Evolutionary conservation across 805 yeast genomes (phyloP).

Genomic region (Lipomyces anomalus): DNA sequence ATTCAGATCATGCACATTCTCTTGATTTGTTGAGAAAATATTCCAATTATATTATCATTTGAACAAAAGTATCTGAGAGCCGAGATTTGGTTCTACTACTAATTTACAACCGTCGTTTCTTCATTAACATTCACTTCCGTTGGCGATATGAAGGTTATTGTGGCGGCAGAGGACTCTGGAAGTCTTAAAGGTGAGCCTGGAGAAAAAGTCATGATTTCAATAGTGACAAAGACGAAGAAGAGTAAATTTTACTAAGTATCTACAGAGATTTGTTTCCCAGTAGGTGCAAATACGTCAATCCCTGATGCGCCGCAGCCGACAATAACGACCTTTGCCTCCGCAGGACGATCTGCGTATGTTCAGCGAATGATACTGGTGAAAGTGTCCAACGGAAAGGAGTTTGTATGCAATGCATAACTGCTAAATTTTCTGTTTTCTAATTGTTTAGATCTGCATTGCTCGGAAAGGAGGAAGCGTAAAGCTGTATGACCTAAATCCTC

Average conservation of each 20-base stretch:
- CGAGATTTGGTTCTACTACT: too few relatives aligned
- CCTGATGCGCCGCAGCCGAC: conserved; percentile 62
- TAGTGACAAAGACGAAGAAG: too few relatives aligned
- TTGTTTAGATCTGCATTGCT: conserved; percentile 24
- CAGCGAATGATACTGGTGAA: conserved; percentile 18
- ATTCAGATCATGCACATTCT: too few relatives aligned
- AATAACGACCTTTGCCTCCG: conserved; percentile 39
- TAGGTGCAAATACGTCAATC: conserved; percentile 75
- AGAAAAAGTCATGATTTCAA: too few relatives aligned
- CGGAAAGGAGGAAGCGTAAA: conserved; percentile 28
- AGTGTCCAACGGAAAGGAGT: conserved; percentile 27
- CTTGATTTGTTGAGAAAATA: too few relatives aligned
- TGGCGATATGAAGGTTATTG: conserved; percentile 51
- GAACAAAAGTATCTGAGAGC: too few relatives aligned
- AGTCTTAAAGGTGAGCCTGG: conserved; percentile 39
- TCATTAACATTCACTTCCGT: too few relatives aligned
- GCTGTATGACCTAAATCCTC: conserved; percentile 22
- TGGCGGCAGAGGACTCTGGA: conserved; percentile 50
- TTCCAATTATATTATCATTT: too few relatives aligned
- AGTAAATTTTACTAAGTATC: neutral
- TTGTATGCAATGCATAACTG: conserved; percentile 36
- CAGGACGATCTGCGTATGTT: conserved; percentile 33
- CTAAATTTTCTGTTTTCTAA: conserved; percentile 8
- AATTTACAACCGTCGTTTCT: too few relatives aligned
- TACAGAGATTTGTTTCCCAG: conserved; percentile 50